These are phyloP conservation scores for Citrullus amarus DNA, from an alignment of 306 rosid genomes.

Conservation along the genomic window DNA sequence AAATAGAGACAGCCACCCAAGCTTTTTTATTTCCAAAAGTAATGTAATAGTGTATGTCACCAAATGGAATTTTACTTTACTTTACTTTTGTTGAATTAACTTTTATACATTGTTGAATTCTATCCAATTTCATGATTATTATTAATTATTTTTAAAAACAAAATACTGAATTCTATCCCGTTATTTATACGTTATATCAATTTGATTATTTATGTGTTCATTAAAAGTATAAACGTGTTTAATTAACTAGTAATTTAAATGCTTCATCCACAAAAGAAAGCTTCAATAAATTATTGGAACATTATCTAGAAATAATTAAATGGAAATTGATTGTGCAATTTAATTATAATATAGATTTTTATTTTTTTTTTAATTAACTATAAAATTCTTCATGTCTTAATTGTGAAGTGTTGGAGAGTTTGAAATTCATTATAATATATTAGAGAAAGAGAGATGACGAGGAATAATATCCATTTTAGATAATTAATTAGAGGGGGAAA, in stretches of 20 bases:
- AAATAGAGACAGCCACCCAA: too few relatives aligned
- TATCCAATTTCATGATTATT: too few relatives aligned
- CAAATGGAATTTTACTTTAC: too few relatives aligned
- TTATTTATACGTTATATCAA: neutral
- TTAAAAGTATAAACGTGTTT: neutral
- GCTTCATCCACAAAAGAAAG: neutral
- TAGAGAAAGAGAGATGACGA: too few relatives aligned
- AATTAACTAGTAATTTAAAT: neutral
- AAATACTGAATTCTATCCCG: neutral
- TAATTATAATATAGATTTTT: neutral
- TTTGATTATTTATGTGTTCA: neutral
- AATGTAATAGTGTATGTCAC: too few relatives aligned
- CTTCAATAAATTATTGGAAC: neutral
- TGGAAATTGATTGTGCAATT: neutral
- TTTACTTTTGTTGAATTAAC: too few relatives aligned
- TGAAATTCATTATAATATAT: neutral
- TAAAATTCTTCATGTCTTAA: neutral
- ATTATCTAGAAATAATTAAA: neutral
- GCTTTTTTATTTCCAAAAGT: too few relatives aligned
- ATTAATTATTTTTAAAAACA: too few relatives aligned
- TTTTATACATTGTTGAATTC: too few relatives aligned
- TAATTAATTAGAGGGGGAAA: neutral
- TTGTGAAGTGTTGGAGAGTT: neutral
- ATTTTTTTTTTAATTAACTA: neutral
- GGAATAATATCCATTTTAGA: neutral